These are phyloP conservation scores for Paxillus involutus DNA, from an alignment of 768 basidiomycete species.

Conservation along the genomic window DNA sequence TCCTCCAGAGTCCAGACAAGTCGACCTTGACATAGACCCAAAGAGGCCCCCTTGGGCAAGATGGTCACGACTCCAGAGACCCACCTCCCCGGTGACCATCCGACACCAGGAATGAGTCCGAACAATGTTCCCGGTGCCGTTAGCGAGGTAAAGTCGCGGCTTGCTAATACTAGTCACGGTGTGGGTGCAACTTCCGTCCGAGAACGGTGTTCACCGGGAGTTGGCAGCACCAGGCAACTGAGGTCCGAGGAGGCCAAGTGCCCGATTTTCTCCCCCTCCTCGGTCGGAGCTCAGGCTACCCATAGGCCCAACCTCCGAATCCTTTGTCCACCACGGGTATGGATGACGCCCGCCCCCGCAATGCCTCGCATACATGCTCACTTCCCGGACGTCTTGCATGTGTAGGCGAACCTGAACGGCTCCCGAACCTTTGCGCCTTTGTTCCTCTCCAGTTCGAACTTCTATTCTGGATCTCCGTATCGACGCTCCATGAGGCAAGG, in stretches of 20 bases:
- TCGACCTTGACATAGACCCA: no score
- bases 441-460: no score
- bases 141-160: slow-evolving; percentile 76
- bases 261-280: neutral
- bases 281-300: neutral
- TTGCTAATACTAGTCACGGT: no score
- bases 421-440: slow-evolving; percentile 12
- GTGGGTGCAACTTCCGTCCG: slow-evolving; percentile 78
- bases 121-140: slow-evolving; percentile 63
- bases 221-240: slow-evolving; percentile 31
- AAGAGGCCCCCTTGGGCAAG: slow-evolving; percentile 36
- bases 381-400: no score
- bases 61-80: slow-evolving; percentile 50
- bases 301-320: neutral
- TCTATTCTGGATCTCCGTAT: no score
- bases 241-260: slow-evolving; percentile 11
- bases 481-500: no score
- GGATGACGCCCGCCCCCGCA: no score
- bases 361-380: no score
- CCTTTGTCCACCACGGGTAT: neutral
- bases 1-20: no score
- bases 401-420: slow-evolving; percentile 3
- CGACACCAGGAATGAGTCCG: slow-evolving; percentile 32
- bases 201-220: slow-evolving; percentile 58
- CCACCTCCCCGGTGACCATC: slow-evolving; percentile 42